Evolutionary conservation across 176 grass and related monocot genomes (phyloP).

Genomic region (Bonia amplexicaulis): DNA sequence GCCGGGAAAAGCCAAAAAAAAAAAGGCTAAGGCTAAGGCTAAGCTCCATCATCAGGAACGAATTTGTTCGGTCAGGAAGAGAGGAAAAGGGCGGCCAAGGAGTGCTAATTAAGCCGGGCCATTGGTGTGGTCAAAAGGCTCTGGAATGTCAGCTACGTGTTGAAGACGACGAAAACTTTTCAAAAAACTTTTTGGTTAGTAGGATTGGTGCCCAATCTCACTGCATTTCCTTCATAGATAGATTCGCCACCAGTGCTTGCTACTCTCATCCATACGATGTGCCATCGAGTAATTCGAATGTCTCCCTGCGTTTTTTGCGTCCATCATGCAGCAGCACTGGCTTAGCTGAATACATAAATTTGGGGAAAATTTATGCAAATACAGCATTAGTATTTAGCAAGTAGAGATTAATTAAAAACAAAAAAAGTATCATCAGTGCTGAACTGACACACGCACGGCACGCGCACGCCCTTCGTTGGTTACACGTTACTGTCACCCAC

Average conservation of each 20-base stretch:
- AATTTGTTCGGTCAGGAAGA: not conserved
- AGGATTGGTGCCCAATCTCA: not conserved
- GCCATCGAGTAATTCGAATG: not conserved
- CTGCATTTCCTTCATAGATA: not conserved
- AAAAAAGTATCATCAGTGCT: not conserved
- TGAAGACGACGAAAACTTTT: not conserved
- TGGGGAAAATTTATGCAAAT: not conserved
- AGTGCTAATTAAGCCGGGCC: not conserved
- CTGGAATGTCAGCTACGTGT: not conserved
- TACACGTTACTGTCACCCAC: not conserved
- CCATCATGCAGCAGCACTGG: not conserved
- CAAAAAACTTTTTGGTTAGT: not conserved
- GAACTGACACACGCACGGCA: too few relatives aligned
- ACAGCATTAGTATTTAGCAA: not conserved
- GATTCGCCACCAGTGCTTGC: too few relatives aligned
- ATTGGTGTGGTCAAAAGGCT: not conserved
- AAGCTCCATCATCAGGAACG: not conserved
- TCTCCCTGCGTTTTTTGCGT: not conserved
- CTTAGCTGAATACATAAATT: not conserved
- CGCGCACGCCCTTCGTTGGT: not conserved
- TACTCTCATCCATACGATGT: not conserved
- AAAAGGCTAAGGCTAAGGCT: not conserved
- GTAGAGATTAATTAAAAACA: not conserved
- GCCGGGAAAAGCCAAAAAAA: not conserved
- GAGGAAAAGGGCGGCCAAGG: not conserved